Base-by-base conservation (phyloP, 768 basidiomycete genomes). In the Phaffia tasmanica region DNA sequence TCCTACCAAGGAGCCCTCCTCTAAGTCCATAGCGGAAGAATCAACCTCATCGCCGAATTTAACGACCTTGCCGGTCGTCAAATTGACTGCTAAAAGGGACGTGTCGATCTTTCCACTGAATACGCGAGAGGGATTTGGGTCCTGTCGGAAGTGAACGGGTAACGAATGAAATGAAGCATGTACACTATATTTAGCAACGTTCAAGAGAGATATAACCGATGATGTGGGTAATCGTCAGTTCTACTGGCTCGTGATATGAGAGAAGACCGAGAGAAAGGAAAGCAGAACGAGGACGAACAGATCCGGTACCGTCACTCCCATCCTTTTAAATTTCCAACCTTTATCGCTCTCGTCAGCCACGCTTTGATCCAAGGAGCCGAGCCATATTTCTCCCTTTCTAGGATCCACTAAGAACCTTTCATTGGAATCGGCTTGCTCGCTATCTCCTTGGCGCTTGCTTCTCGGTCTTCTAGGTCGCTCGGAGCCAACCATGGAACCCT, bases 91-190 rank as follows among this genome's bases (percentile, higher is more conserved):
- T 42, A 80, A 72, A 30, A 80, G 76, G 0, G 88, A 89, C 0
- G 91, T 93, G 75, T 92, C 87, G 77, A 95, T 95, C 74, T 83
- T 83, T 11, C 92, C 94, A 2, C 92, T 85, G 74, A 99, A 99
- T 23, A 88, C 81, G 48, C 87, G 82, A 14, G 79, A 79, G 2
- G 84, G 81, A 46, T 84, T 67, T 3, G 51, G 59, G 23, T 67
- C 83, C 25, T 81, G 74, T 7, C 83, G 84, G 75, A 94, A 93
- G 23, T 86, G 88, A 57, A 93, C 85, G 0, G 86, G 66, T n/a
- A 49, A 62, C 18, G 66, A 62, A 15, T 62, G 66, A 27, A 67
- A 67, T 2, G 66, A 67, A 23, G 66, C 66, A 11, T 67, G 66
- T 9, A 67, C 66, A 15, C 66, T 67, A 60, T 7, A 19, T 11